Evolutionary conservation across 768 basidiomycete genomes (phyloP).

Genomic region (Cystobasidium onofrii): DNA sequence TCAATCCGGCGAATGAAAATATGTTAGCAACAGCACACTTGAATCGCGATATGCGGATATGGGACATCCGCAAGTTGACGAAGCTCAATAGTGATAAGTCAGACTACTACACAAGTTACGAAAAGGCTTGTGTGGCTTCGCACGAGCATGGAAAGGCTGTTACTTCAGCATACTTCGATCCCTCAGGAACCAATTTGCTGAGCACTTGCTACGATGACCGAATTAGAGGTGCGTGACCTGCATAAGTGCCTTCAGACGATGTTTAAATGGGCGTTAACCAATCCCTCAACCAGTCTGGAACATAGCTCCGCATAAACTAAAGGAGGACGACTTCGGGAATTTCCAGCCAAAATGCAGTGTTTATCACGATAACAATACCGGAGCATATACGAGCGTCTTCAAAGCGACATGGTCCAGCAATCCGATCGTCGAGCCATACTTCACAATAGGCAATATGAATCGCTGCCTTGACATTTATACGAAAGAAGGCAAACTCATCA

Average conservation of each 20-base stretch:
- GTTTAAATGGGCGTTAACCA: background rate
- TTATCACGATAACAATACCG: slow-evolving; percentile 48
- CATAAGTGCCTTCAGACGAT: background rate
- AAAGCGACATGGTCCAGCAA: slow-evolving; percentile 48
- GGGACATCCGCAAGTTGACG: slow-evolving; percentile 35
- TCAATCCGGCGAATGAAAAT: slow-evolving; percentile 36
- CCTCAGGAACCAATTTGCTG: slow-evolving; percentile 46
- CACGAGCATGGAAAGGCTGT: slow-evolving; percentile 40
- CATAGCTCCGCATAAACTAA: slow-evolving; percentile 40
- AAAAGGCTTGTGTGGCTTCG: slow-evolving; percentile 36
- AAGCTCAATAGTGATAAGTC: background rate
- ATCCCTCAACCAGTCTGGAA: slow-evolving; percentile 41
- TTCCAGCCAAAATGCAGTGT: slow-evolving; percentile 35
- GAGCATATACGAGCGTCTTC: slow-evolving; percentile 48
- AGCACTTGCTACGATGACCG: slow-evolving; percentile 49
- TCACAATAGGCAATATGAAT: slow-evolving; percentile 48
- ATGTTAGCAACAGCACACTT: slow-evolving; percentile 39
- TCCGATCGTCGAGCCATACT: slow-evolving; percentile 44
- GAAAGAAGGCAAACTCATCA: slow-evolving; percentile 38
- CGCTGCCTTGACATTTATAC: slow-evolving; percentile 45
- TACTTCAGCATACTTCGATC: slow-evolving; percentile 48
- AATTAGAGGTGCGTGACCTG: slow-evolving; percentile 44
- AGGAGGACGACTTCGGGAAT: slow-evolving; percentile 30
- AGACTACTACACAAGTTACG: background rate
- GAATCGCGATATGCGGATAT: slow-evolving; percentile 38